Conservation (phyloP, 2,329 filamentous ascomycete species). For the Fusarium sp. region DNA sequence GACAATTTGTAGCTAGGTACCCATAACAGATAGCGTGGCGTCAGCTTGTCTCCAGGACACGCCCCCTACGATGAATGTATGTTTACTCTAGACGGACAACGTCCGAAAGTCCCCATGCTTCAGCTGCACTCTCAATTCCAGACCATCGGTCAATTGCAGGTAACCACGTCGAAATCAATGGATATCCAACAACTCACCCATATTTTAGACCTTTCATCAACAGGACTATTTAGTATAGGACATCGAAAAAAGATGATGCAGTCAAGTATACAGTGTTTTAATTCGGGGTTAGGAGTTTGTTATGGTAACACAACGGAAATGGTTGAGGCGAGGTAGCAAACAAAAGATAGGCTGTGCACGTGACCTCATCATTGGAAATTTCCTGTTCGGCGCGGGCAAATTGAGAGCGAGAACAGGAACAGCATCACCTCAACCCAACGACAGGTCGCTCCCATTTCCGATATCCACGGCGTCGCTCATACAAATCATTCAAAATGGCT, state of each 20-base stretch:
- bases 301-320: slow-evolving; percentile 11
- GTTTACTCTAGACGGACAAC: slow-evolving; percentile 34
- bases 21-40: slow-evolving; percentile 13
- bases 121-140: slow-evolving; percentile 14
- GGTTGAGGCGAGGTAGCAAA: slow-evolving; percentile 17
- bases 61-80: slow-evolving; percentile 17
- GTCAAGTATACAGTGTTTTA: slow-evolving; percentile 5
- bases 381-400: slow-evolving; percentile 29
- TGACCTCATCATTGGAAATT: slow-evolving; percentile 39
- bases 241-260: neutral
- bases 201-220: slow-evolving; percentile 33
- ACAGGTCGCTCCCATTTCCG: slow-evolving; percentile 26
- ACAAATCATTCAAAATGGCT: slow-evolving; percentile 68
- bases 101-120: slow-evolving; percentile 32
- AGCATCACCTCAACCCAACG: slow-evolving; percentile 36
- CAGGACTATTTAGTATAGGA: neutral
- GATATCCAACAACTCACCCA: slow-evolving; percentile 4
- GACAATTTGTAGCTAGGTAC: neutral
- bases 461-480: slow-evolving; percentile 10
- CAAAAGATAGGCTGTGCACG: slow-evolving; percentile 20
- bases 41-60: slow-evolving; percentile 12
- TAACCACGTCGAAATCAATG: slow-evolving; percentile 14
- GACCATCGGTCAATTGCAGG: slow-evolving; percentile 28
- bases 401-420: slow-evolving; percentile 15
- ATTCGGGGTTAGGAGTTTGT: slow-evolving; percentile 29